Percentiles rank a stretch among this genome's conserved stretches.
Evolutionary conservation across 2,329 filamentous ascomycete genomes (phyloP).

Genomic region (Ophiosphaerella narmari): DNA sequence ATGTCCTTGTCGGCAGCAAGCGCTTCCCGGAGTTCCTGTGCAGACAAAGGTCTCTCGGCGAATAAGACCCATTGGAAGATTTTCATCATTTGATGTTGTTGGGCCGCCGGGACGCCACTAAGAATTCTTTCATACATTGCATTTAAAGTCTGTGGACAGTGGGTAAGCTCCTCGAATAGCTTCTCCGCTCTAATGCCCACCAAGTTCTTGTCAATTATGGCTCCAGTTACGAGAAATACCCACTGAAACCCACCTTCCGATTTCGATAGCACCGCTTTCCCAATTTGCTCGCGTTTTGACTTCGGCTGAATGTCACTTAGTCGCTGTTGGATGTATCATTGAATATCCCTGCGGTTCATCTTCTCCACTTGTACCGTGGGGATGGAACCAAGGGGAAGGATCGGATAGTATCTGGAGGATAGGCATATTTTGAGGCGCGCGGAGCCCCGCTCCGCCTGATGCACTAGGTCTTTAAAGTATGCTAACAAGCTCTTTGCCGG

Average conservation of each 20-base stretch:
- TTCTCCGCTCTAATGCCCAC: constrained; percentile 1
- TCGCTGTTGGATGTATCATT: constrained; percentile 1
- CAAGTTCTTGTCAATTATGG: constrained; percentile 5
- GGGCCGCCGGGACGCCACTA: not conserved
- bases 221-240: constrained; percentile 8
- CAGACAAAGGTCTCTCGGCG: constrained; percentile 9
- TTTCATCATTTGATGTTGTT: constrained; percentile 6
- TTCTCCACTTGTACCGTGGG: constrained; percentile 38
- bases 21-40: constrained; percentile 17
- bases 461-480: constrained; percentile 9
- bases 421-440: constrained; percentile 47
- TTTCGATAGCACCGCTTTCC: not conserved
- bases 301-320: constrained; percentile 1
- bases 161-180: not conserved
- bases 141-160: not conserved
- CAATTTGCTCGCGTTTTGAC: too few species aligned
- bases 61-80: constrained; percentile 15
- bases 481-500: constrained; percentile 12
- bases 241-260: not conserved
- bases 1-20: not conserved
- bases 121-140: constrained; percentile 2
- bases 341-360: too few species aligned
- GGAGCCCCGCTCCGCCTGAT: constrained; percentile 6
- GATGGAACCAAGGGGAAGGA: constrained; percentile 39
- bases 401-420: constrained; percentile 55